phyloP scores from a whole-genome alignment of 2,329 filamentous ascomycete genomes.

The Paecilomyces sp. region DNA sequence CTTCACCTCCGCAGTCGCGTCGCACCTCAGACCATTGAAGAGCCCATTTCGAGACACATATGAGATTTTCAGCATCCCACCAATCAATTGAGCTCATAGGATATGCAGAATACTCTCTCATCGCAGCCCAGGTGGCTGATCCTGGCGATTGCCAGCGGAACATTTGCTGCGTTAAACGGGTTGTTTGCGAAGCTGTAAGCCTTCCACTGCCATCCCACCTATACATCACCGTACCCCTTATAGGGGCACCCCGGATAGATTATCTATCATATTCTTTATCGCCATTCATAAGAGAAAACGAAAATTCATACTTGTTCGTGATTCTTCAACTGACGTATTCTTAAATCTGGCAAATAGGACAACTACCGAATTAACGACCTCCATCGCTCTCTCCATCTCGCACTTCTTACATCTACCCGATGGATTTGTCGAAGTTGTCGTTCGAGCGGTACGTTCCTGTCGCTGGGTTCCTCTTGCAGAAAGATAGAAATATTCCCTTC shows the following conservation, averaged over 20 bases:
- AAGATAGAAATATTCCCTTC: neutral
- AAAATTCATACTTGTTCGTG: neutral
- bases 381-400: constrained; percentile 42
- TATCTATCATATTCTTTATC: neutral
- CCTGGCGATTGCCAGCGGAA: constrained; percentile 54
- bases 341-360: constrained; percentile 35
- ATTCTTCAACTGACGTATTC: neutral
- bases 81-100: neutral
- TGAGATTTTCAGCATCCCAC: neutral
- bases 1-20: neutral
- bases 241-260: neutral
- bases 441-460: constrained; percentile 44
- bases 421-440: constrained; percentile 40
- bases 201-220: neutral
- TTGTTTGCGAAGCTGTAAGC: constrained; percentile 59
- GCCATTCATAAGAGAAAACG: neutral
- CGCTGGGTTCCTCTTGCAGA: neutral
- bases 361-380: constrained; percentile 52
- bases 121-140: constrained; percentile 39
- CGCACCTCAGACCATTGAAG: neutral
- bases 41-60: neutral
- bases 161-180: constrained; percentile 57
- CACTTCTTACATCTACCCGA: constrained; percentile 36
- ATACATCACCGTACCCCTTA: neutral
- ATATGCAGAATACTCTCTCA: neutral